Evolutionary conservation across 106 monocot genomes (phyloP), one percentile per base, ranked within the genome.

Genomic region (Dendrobium nobile): DNA sequence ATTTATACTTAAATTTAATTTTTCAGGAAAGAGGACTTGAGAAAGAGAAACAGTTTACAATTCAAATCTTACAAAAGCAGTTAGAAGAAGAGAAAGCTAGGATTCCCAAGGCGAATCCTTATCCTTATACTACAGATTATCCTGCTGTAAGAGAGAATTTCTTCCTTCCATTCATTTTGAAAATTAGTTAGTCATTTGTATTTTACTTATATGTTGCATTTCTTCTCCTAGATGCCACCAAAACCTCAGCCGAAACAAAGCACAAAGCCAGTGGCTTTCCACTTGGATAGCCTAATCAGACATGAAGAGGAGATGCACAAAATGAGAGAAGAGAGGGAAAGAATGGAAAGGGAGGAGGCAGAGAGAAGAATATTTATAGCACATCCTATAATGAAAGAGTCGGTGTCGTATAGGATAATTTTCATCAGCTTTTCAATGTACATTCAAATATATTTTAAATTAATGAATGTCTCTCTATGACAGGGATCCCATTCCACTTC

Each of bases 41-140:
- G 75, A 99, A 99, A 67, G 95, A 95, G 83, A 93, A 75, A 47
- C 76, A 89, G n/a, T 80, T 95, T 44, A 42, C 80, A 15, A 45
- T 82, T 7, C 91, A 91, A 67, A 40, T 93, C 37, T 20, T 76
- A 11, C 84, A 88, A 24, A 95, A 88, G 79, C 79, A 95, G 27
- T 65, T 88, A 31, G 88, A 99, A 73, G 95, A 99, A 73, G 95
- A 93, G 84, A 93, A 44, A 47, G 89, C 88, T 45, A 76, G 91
- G 42, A 78, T 95, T 77, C 95, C 88, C 0, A 93, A 88, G 77
- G 92, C 98, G 11, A 90, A 81, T 54, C 92, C 95, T 26, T 95
- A 95, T 77, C 98, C 95, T 42, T 99, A 95, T 55, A 88, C 98
- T 1, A 99, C 92, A 47, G 95, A 95, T 77, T 99, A 95, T 85